Evolutionary conservation across 2,329 filamentous ascomycete species (phyloP), one percentile per base, ranked within the genome.

Genomic region (Penicillium frequentans): DNA sequence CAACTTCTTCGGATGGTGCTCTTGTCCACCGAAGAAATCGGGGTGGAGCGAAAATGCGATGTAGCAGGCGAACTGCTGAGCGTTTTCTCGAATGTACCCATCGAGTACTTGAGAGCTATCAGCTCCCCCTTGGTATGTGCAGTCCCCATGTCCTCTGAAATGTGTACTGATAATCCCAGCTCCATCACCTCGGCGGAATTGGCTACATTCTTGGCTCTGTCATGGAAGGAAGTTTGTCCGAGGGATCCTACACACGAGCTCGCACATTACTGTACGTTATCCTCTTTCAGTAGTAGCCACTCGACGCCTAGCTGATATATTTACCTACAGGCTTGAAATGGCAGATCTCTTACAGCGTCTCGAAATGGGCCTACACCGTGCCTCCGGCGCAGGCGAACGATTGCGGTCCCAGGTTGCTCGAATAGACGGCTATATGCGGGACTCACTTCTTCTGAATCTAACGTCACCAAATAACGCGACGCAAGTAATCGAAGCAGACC

Each of bases 1-100:
- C 77, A 80, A 57, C 72, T 82, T 8, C 71, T 82, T 5, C 76
- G 79, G 16, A 81, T 82, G 72, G 72, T 79, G 5, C 67, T 82
- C 4, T 75, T 79, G 45, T 72, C 69, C 4, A 65, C 67, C 1
- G 72, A 73, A 35, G 68, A 71, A 27, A 66, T 68, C 35, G 74
- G 67, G 10, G 69, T 81, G 6, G 72, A 79, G 33, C 69, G 77
- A 53, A 79, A 79, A 59, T 82, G 80, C 58, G 68, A 76, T 21
- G 75, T 82, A 16, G 79, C 76, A 2, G 72, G 75, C 37, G 74
- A 81, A 54, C 70, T 81, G 5, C 68, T 82, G 11, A 68, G 73
- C 23, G 73, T 73, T 7, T 81, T 82, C 57, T 68, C 70, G 8
- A 72, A 68, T 24, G 76, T 82, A 23, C 77, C 78, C 2, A 68